These are phyloP conservation scores for Claviceps quebecensis DNA, from an alignment of 2,329 filamentous ascomycete genomes.

Conservation along the genomic window DNA sequence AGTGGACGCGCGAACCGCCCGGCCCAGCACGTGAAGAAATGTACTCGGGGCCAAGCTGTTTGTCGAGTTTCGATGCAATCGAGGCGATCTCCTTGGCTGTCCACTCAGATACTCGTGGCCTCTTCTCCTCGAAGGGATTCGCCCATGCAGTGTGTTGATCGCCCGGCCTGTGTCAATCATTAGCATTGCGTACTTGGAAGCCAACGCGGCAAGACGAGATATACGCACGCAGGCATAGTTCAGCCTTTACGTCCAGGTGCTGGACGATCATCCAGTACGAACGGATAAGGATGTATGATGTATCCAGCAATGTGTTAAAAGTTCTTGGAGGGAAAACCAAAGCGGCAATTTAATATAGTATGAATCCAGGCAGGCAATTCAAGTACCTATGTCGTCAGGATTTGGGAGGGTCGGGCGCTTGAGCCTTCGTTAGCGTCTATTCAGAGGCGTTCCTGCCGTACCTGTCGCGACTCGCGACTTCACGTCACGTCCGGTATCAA, in stretches of 20 bases:
- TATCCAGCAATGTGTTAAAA: too few relatives aligned
- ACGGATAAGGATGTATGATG: background rate
- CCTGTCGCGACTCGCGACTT: background rate
- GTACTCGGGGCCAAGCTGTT: slow-evolving; percentile 90
- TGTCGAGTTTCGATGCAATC: slow-evolving; percentile 73
- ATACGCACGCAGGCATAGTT: slow-evolving; percentile 30
- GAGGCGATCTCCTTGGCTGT: slow-evolving; percentile 85
- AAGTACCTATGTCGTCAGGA: background rate
- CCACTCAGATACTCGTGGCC: slow-evolving; percentile 59
- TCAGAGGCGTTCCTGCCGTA: background rate
- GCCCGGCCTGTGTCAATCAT: slow-evolving; percentile 39
- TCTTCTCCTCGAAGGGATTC: slow-evolving; percentile 72
- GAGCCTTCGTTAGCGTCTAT: too few relatives aligned
- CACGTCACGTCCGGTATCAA: background rate
- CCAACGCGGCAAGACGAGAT: slow-evolving; percentile 5
- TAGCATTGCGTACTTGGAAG: slow-evolving; percentile 5
- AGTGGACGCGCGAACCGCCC: slow-evolving; percentile 76
- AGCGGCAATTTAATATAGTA: background rate
- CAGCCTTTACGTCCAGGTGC: slow-evolving; percentile 1
- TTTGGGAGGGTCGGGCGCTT: background rate
- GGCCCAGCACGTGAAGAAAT: slow-evolving; percentile 77
- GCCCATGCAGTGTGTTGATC: slow-evolving; percentile 44
- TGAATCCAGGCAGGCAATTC: background rate
- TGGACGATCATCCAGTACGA: background rate
- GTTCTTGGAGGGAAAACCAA: too few relatives aligned